These are phyloP conservation scores for Verticillium dahliae DNA, from an alignment of 2,329 filamentous ascomycete species.

Conservation along the genomic window DNA sequence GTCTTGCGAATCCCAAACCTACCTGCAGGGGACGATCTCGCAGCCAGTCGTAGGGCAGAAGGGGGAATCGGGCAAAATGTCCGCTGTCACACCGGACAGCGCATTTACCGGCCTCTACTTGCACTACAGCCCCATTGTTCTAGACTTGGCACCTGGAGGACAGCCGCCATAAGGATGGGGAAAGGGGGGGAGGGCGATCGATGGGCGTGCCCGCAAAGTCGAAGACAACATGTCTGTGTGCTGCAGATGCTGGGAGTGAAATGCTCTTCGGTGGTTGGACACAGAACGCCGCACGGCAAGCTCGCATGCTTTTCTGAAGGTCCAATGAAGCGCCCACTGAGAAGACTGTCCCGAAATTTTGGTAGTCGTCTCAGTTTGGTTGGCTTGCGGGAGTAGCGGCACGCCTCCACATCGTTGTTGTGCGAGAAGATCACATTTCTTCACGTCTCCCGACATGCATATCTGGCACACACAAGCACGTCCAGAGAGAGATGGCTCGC, in stretches of 20 bases:
- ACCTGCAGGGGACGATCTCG: background rate
- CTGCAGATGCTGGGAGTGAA: background rate
- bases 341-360: background rate
- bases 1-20: background rate
- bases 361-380: background rate
- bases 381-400: background rate
- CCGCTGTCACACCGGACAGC: background rate
- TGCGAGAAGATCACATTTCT: background rate
- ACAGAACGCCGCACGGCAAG: background rate
- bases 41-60: background rate
- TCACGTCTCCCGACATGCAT: background rate
- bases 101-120: background rate
- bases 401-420: no score
- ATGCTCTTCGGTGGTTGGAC: background rate
- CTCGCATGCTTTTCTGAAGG: background rate
- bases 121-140: background rate
- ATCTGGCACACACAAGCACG: background rate
- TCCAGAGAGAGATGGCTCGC: no score
- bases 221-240: background rate
- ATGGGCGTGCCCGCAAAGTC: background rate
- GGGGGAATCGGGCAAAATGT: background rate
- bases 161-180: background rate
- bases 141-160: background rate
- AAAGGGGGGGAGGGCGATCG: background rate
- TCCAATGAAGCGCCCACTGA: background rate